These are phyloP conservation scores for Boletus subcaerulescens DNA, from an alignment of 768 basidiomycete genomes.

Conservation along the genomic window DNA sequence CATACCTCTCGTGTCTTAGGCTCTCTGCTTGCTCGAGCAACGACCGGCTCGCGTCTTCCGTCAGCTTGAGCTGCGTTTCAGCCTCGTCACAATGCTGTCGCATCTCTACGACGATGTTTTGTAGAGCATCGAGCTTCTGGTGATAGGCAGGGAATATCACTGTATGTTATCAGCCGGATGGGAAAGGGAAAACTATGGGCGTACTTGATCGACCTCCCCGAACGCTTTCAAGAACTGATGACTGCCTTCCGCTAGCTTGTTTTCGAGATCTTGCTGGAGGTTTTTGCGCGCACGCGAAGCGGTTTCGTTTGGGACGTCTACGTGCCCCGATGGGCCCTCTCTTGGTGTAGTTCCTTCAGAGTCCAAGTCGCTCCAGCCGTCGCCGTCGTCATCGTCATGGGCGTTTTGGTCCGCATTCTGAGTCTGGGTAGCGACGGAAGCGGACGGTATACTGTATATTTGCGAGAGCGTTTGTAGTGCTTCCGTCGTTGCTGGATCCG, in stretches of 20 bases:
- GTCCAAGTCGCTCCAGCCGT: slow-evolving; percentile 26
- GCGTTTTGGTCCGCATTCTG: slow-evolving; percentile 18
- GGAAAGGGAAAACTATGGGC: slow-evolving; percentile 24
- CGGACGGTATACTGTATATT: slow-evolving; percentile 50
- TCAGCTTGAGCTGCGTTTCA: slow-evolving; percentile 68
- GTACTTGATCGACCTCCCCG: slow-evolving; percentile 85
- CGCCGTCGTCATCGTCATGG: slow-evolving; percentile 33
- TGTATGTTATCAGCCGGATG: background rate
- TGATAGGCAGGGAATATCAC: background rate
- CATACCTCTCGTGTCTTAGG: slow-evolving; percentile 62
- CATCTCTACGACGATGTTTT: slow-evolving; percentile 79
- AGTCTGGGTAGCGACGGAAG: slow-evolving; percentile 11
- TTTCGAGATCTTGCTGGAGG: slow-evolving; percentile 82
- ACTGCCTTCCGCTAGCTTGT: slow-evolving; percentile 77
- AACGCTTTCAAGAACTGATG: slow-evolving; percentile 80
- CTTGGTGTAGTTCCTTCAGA: slow-evolving; percentile 7
- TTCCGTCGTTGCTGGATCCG: slow-evolving; percentile 73
- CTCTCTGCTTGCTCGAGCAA: slow-evolving; percentile 82
- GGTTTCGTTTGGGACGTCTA: slow-evolving; percentile 52
- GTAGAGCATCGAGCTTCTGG: slow-evolving; percentile 82
- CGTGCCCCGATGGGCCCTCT: slow-evolving; percentile 9
- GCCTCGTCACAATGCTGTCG: slow-evolving; percentile 79
- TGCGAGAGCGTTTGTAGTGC: slow-evolving; percentile 82
- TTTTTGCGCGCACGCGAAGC: slow-evolving; percentile 76
- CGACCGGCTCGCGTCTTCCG: slow-evolving; percentile 72